Evolutionary conservation across 1,284 basidiomycete genomes (phyloP), one percentile per base, ranked within the genome.

Genomic region (Melampsora allii-populina): DNA sequence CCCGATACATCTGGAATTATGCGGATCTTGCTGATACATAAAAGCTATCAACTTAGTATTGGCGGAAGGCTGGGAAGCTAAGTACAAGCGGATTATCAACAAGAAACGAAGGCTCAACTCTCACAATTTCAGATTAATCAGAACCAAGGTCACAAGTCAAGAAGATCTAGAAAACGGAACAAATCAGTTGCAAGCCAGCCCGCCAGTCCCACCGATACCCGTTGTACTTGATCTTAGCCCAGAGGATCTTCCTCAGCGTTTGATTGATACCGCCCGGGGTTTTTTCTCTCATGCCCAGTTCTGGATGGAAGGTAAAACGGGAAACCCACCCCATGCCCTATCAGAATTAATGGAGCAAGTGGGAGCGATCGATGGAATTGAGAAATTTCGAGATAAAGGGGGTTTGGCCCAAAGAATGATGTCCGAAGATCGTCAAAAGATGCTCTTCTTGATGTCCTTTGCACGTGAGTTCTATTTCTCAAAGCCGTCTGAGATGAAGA

Each of bases 301-400:
- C 61, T 73, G 71, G 71, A 73, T 73, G 71, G 45, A 66, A 46
- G 63, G 71, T 42, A 65, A 73, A 59, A 73, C 31, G 3, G 71
- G 71, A 21, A 50, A 45, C 10, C 50, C 71, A 2, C 71, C 71
- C 45, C 21, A 33, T 48, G 36, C 31, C n/a, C 29, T 73, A 21
- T 42, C 48, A 21, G 50, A 60, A 19, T 59, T 73, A 50, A 46
- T 73, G 71, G 36, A 73, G 45, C 60, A 73, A 50, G 63, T 64
- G 31, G 50, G 56, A 66, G 56, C 58, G 12, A 53, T 73, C 6
- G 63, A 65, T 14, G 63, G 58, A 3, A 45, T 73, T 31, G 71
- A 66, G 27, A 27, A 46, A 24, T 46, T 63, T 33, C 36, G 39
- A 21, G 31, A n/a, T 1, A 72, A 72, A 45, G 61, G 68, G 17